These are phyloP conservation scores for Lomentospora prolificans DNA, from an alignment of 2,329 filamentous ascomycete genomes.

Conservation along the genomic window DNA sequence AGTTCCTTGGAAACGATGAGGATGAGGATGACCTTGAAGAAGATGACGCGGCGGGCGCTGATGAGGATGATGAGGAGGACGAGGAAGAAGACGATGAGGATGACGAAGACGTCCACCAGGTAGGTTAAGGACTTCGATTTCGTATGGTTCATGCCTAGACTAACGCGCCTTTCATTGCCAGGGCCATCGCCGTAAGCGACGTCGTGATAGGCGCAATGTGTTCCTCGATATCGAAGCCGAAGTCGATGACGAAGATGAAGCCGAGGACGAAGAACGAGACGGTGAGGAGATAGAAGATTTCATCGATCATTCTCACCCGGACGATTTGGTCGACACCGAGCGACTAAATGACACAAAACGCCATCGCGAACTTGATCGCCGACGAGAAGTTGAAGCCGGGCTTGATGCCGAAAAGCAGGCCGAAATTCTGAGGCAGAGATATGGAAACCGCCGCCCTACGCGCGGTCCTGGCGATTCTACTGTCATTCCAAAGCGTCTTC, in stretches of 20 bases:
- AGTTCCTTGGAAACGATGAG: constrained; percentile 28
- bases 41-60: constrained; percentile 26
- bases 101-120: constrained; percentile 59
- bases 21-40: constrained; percentile 24
- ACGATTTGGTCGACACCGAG: constrained; percentile 73
- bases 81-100: constrained; percentile 34
- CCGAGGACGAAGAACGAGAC: constrained; percentile 82
- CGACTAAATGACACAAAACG: constrained; percentile 81
- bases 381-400: constrained; percentile 76
- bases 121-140: constrained; percentile 17
- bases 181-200: constrained; percentile 71
- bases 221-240: constrained; percentile 98
- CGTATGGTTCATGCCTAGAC: constrained; percentile 5
- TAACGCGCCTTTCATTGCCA: constrained; percentile 19
- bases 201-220: constrained; percentile 63
- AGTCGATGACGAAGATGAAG: constrained; percentile 89
- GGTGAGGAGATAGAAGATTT: constrained; percentile 74
- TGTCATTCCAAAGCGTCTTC: constrained; percentile 72
- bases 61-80: constrained; percentile 29
- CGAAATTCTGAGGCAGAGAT: constrained; percentile 75
- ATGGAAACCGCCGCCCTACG: constrained; percentile 65
- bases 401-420: constrained; percentile 93
- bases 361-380: constrained; percentile 88
- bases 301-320: constrained; percentile 81
- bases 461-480: constrained; percentile 59